phyloP scores from a whole-genome alignment of 2,329 filamentous ascomycete genomes.

The Colletotrichum shisoi region DNA sequence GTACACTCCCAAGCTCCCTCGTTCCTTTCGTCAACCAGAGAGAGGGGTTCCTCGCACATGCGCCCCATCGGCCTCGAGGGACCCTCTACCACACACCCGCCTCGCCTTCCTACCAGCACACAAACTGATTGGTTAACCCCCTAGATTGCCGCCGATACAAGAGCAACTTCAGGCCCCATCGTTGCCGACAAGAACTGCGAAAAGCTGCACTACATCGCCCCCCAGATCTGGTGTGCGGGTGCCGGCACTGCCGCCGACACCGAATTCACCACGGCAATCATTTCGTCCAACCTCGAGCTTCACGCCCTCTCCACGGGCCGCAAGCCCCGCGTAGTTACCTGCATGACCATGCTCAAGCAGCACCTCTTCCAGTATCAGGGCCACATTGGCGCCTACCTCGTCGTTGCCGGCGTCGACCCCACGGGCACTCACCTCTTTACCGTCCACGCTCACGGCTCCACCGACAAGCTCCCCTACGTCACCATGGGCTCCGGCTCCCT shows the following conservation, averaged over 20 bases:
- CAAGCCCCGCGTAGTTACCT: conserved; percentile 95
- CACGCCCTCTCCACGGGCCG: conserved; percentile 96
- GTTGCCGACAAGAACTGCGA: conserved; percentile 99
- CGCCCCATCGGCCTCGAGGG: too few species aligned
- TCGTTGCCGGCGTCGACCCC: conserved; percentile 94
- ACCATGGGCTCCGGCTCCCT: conserved; percentile 98
- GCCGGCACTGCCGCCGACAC: conserved; percentile 98
- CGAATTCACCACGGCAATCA: conserved; percentile 97
- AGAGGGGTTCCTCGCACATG: neutral
- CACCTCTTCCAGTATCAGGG: conserved; percentile 99
- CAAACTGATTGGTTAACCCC: conserved; percentile 21
- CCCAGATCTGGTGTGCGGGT: conserved; percentile 98
- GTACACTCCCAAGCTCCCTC: conserved; percentile 43
- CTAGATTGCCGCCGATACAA: conserved; percentile 97
- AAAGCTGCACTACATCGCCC: conserved; percentile 98
- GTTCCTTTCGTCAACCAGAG: neutral
- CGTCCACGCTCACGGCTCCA: conserved; percentile 96
- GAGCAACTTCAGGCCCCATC: conserved; percentile 96
- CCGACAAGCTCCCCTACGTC: conserved; percentile 98
- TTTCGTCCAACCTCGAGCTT: conserved; percentile 97
- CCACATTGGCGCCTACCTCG: conserved; percentile 96
- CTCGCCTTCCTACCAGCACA: conserved; percentile 5
- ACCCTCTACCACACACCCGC: neutral
- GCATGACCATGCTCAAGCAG: conserved; percentile 99
- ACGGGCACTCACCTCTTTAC: conserved; percentile 96